Evolutionary conservation across 2,329 filamentous ascomycete species (phyloP).

Genomic region (Aspergillus quadrilineatus): DNA sequence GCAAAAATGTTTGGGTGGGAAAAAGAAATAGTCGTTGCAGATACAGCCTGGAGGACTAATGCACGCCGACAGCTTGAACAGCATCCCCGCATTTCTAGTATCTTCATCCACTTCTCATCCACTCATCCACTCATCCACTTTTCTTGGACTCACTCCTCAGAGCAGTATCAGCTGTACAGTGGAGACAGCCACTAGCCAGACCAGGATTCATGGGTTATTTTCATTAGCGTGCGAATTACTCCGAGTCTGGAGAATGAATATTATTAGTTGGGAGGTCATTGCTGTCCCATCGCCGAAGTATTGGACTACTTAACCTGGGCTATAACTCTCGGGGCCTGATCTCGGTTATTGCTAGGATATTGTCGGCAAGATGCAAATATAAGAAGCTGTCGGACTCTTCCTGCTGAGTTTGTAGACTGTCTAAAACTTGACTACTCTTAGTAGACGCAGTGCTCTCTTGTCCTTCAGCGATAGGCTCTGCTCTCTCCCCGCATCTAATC

Average conservation of each 20-base stretch:
- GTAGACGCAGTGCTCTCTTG: neutral
- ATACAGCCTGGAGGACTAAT: neutral
- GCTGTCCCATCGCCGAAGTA: neutral
- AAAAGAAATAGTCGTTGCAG: neutral
- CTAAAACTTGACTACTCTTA: neutral
- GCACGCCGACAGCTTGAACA: conserved; percentile 6
- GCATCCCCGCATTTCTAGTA: conserved; percentile 9
- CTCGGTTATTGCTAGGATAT: conserved; percentile 9
- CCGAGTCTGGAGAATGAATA: neutral
- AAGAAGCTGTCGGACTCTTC: neutral
- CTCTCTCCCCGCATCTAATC: conserved; percentile 8
- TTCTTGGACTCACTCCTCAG: neutral
- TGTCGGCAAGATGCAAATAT: neutral
- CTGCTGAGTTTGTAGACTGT: neutral
- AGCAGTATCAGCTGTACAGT: neutral
- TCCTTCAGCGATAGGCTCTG: neutral
- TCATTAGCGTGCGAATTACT: neutral
- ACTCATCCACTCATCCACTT: neutral
- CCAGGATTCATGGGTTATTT: neutral
- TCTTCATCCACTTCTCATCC: neutral
- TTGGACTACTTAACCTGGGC: neutral
- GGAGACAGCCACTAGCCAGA: neutral
- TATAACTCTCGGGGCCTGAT: conserved; percentile 1
- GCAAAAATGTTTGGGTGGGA: neutral
- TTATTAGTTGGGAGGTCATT: neutral